Evolutionary conservation across 257 asterid genomes (phyloP).

Genomic region (Solanum chmielewskii): DNA sequence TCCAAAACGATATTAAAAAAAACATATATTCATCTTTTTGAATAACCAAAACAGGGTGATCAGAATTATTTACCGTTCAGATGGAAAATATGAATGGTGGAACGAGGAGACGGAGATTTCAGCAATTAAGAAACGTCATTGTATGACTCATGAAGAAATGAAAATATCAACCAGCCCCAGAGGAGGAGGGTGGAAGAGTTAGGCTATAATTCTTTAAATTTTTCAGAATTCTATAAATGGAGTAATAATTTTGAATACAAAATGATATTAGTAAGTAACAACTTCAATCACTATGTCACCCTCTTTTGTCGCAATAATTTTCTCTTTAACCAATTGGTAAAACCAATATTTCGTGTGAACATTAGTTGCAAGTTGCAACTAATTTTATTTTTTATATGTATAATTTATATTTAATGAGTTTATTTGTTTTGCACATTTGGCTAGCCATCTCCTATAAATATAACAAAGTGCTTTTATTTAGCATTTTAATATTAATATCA

Average conservation of each 20-base stretch:
- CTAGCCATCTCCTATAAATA: not conserved
- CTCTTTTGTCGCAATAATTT: constrained; percentile 20
- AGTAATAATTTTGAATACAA: not conserved
- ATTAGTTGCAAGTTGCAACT: not conserved
- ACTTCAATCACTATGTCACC: constrained; percentile 1
- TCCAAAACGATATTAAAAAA: not conserved
- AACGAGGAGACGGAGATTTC: not conserved
- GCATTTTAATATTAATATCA: no score
- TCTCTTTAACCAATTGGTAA: constrained; percentile 1
- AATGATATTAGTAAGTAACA: not conserved
- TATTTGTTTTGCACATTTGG: not conserved
- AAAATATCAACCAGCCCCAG: not conserved
- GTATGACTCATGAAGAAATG: not conserved
- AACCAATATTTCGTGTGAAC: not conserved
- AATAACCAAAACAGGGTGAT: not conserved
- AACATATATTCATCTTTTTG: not conserved
- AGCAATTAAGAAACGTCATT: not conserved
- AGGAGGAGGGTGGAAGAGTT: constrained; percentile 1
- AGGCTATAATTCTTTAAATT: constrained; percentile 3
- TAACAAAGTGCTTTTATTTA: no score
- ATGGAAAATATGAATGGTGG: not conserved
- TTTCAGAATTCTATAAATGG: not conserved
- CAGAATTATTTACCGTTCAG: not conserved
- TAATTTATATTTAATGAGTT: no score
- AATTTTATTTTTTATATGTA: not conserved